phyloP scores from a whole-genome alignment of 495 filamentous ascomycete genomes.

The Talaromyces thailandensis region DNA sequence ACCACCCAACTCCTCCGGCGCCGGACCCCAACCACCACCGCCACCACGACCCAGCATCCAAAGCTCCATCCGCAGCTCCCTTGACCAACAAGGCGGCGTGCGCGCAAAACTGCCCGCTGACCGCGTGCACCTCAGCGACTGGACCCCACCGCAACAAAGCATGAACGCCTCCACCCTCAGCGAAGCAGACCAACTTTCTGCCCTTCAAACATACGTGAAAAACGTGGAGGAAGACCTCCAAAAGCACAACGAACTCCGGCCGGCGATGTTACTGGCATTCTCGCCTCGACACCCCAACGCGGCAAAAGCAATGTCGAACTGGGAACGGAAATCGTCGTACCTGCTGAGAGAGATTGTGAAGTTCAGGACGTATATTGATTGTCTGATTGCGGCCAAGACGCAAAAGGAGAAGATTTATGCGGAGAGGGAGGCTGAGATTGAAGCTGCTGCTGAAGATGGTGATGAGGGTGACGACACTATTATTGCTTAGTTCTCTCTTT shows the following conservation, averaged over 20 bases:
- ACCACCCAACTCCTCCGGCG: slow-evolving; percentile 31
- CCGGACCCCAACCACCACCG: slow-evolving; percentile 1
- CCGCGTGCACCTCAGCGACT: slow-evolving; percentile 75
- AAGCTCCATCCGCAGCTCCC: slow-evolving; percentile 60
- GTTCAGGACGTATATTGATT: slow-evolving; percentile 89
- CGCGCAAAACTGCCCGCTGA: slow-evolving; percentile 75
- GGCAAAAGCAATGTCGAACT: slow-evolving; percentile 80
- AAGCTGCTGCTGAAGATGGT: slow-evolving; percentile 1
- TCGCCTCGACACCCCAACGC: slow-evolving; percentile 78
- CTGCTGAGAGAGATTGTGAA: slow-evolving; percentile 93
- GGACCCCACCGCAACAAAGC: slow-evolving; percentile 86
- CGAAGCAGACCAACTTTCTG: slow-evolving; percentile 73
- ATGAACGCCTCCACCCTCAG: slow-evolving; percentile 70
- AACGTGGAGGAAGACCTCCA: slow-evolving; percentile 79
- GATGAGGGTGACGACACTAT: background rate
- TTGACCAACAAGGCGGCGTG: slow-evolving; percentile 53
- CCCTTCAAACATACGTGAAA: slow-evolving; percentile 68
- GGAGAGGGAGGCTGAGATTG: slow-evolving; percentile 11
- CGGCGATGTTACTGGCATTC: slow-evolving; percentile 81
- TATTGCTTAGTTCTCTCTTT: background rate
- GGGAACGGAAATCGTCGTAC: slow-evolving; percentile 91
- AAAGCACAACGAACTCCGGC: slow-evolving; percentile 76
- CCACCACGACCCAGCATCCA: slow-evolving; percentile 51
- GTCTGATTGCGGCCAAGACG: slow-evolving; percentile 49
- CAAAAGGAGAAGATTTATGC: slow-evolving; percentile 47